phyloP scores from a whole-genome alignment of 1,284 basidiomycete genomes.

The Neolentinus lepideus region DNA sequence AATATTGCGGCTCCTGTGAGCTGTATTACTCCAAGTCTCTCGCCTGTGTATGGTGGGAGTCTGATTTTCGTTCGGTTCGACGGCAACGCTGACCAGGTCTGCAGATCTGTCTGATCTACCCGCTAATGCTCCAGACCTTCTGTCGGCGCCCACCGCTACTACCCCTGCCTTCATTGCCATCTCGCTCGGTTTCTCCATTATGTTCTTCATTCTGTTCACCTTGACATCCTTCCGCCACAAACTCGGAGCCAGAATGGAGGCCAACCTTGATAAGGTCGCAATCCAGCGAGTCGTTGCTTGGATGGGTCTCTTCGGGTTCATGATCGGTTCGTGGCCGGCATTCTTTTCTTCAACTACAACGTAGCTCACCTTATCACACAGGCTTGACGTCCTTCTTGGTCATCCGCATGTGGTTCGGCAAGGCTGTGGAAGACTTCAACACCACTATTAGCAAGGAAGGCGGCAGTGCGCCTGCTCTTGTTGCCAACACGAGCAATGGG shows the following conservation, averaged over 20 bases:
- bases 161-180: constrained; percentile 61
- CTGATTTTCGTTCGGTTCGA: constrained; percentile 8
- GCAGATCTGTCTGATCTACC: constrained; percentile 61
- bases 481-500: constrained; percentile 61
- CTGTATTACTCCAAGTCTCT: constrained; percentile 50
- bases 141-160: constrained; percentile 54
- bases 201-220: constrained; percentile 65
- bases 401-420: constrained; percentile 75
- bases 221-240: constrained; percentile 60
- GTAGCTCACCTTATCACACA: constrained; percentile 18
- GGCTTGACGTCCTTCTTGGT: constrained; percentile 67
- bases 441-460: constrained; percentile 45
- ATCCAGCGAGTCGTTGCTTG: constrained; percentile 59
- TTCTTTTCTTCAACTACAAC: not conserved
- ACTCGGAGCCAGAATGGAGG: constrained; percentile 46
- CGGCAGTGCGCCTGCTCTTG: constrained; percentile 44
- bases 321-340: constrained; percentile 52
- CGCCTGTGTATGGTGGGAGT: constrained; percentile 57
- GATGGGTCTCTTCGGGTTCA: constrained; percentile 68
- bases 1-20: constrained; percentile 40
- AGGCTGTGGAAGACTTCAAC: constrained; percentile 74
- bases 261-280: constrained; percentile 46
- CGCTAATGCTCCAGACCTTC: constrained; percentile 42
- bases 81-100: not conserved
- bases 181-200: constrained; percentile 47